Base-by-base conservation (phyloP, 106 monocot genomes). In the Cymbidium sinense region DNA sequence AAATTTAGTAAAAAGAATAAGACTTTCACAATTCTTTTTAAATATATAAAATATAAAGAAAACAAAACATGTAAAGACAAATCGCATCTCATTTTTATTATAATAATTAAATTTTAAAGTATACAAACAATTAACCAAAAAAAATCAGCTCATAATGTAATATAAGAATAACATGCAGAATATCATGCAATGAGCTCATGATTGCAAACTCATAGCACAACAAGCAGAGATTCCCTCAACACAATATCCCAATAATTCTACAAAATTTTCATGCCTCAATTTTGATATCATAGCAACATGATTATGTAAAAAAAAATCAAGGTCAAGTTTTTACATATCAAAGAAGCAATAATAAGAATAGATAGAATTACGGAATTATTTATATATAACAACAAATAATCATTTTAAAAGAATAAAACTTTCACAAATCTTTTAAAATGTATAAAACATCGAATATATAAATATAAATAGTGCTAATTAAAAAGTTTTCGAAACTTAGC, bases 161-260 rank as follows among this genome's bases (percentile, higher is more conserved):
- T 12, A 50, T 47, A 3, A 11, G 36, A 7, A 18, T 91, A 95
- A 91, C 95, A 77, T 95, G 95, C 78, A 95, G 83, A 75, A 95
- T 81, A 86, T 95, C 95, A 85, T 91, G 95, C 47, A 95, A 78
- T 37, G 95, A 95, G 64, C 95, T 91, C 95, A 91, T 95, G 23
- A 89, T 95, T 31, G 95, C 95, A 83, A 89, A 95, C 70, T 95
- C 95, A 77, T 91, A 95, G 25, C 86, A 86, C 79, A 95, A 82
- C 20, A 91, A 37, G 8, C 85, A 84, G 20, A 79, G 70, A 71
- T 91, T 87, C 84, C 89, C 76, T 89, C 89, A 10, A 81, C 79
- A 69, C 91, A 95, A 69, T 89, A 95, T 5, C 95, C 95, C 47
- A 95, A 47, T 79, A 95, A 73, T 64, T 95, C 84, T 55, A 95